A percentile compares a stretch with the other conserved stretches of the same genome.
Evolutionary conservation across 2,329 filamentous ascomycete genomes (phyloP).

Genomic region (Penicillium sp.): DNA sequence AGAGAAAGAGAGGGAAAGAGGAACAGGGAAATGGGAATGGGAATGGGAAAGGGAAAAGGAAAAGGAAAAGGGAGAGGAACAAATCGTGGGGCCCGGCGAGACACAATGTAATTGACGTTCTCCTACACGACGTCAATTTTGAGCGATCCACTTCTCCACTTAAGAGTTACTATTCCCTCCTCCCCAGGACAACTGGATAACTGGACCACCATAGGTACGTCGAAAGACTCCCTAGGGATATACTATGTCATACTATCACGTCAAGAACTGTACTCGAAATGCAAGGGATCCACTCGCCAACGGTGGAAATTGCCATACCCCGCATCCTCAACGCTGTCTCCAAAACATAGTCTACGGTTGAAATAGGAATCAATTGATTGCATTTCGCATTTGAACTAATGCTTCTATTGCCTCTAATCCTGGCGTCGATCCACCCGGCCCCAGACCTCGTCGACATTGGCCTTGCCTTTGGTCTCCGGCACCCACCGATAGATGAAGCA

Average conservation of each 20-base stretch:
- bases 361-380: neutral
- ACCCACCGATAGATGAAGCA: conserved; percentile 69
- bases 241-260: neutral
- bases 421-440: conserved; percentile 50
- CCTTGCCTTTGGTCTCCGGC: conserved; percentile 84
- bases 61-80: neutral
- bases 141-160: neutral
- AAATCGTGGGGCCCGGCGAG: neutral
- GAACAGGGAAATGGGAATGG: too few species aligned
- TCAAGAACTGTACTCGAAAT: neutral
- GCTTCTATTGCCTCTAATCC: conserved; percentile 33
- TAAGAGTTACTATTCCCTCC: neutral
- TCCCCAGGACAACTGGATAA: too few species aligned
- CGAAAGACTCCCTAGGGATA: neutral
- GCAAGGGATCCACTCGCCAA: neutral
- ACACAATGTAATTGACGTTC: neutral
- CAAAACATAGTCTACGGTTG: neutral
- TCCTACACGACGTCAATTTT: conserved; percentile 1
- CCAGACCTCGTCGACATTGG: conserved; percentile 86
- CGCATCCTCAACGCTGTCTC: neutral
- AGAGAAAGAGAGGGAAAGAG: neutral
- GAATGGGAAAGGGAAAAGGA: neutral
- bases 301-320: neutral
- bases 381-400: neutral
- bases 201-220: neutral